Percentiles rank a stretch among this genome's conserved stretches.
phyloP scores from a whole-genome alignment of 1,284 basidiomycete genomes.

The Sparassis latifolia region DNA sequence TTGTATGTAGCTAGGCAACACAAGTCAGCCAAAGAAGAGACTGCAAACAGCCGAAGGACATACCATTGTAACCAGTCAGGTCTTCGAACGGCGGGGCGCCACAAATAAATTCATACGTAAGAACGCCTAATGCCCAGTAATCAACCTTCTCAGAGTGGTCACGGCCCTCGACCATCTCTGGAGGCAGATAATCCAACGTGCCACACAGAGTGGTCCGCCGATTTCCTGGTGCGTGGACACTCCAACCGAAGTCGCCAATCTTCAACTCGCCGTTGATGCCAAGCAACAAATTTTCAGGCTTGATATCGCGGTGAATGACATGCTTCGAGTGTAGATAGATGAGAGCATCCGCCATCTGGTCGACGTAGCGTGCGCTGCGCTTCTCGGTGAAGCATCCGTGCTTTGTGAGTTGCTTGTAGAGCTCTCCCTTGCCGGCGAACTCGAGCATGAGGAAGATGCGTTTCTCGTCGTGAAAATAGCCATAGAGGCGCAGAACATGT shows the following conservation, averaged over 20 bases:
- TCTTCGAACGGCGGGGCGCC: slow-evolving; percentile 96
- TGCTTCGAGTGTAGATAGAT: slow-evolving; percentile 93
- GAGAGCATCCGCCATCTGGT: slow-evolving; percentile 97
- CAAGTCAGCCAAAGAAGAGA: not conserved
- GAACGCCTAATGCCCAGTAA: slow-evolving; percentile 94
- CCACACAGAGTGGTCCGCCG: slow-evolving; percentile 88
- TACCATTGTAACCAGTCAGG: slow-evolving; percentile 68
- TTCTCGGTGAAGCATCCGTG: slow-evolving; percentile 84
- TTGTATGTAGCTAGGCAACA: slow-evolving; percentile 72
- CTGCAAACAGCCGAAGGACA: slow-evolving; percentile 16
- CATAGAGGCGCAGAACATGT: slow-evolving; percentile 89
- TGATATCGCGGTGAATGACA: slow-evolving; percentile 98
- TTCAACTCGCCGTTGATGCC: slow-evolving; percentile 97
- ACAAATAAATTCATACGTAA: slow-evolving; percentile 92
- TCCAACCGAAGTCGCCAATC: slow-evolving; percentile 99
- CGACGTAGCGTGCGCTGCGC: slow-evolving; percentile 84
- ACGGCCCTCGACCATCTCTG: slow-evolving; percentile 95
- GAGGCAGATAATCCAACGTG: slow-evolving; percentile 95
- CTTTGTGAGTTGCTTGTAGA: slow-evolving; percentile 93
- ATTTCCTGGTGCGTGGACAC: slow-evolving; percentile 93
- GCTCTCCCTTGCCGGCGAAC: slow-evolving; percentile 92
- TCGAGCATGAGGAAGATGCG: slow-evolving; percentile 98
- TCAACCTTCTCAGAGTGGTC: slow-evolving; percentile 89
- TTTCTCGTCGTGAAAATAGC: slow-evolving; percentile 97
- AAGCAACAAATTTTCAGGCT: slow-evolving; percentile 94